Evolutionary conservation across 2,329 filamentous ascomycete genomes (phyloP), one percentile per base, ranked within the genome.

Genomic region (Metarhizium rileyi): DNA sequence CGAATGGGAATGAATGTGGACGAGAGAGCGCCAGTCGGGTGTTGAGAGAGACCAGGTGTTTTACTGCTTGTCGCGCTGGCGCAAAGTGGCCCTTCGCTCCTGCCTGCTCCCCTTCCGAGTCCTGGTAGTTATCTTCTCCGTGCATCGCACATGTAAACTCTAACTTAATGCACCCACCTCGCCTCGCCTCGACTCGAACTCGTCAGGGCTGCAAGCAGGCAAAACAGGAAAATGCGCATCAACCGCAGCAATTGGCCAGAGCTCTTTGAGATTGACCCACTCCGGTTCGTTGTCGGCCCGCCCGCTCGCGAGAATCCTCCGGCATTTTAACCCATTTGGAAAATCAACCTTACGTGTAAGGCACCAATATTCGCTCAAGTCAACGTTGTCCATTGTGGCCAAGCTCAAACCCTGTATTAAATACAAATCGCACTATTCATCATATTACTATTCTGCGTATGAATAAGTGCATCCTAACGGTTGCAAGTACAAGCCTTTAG

Each of bases 261-360:
- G 3, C 35, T 26, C 12, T 30, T 28, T 16, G 8, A 25, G 20
- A 4, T 42, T 9, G 38, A 6, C 22, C 38, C 38, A 42, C 38
- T 12, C 33, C 16, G 16, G 4, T 44, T 46, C 41, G 23, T 22
- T 33, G 16, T 23, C 35, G 43, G 48, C 20, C 27, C 23, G 48
- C 43, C 48, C 44, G 48, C 47, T 50, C 25, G 16, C 26, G 35
- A 42, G 18, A 41, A 38, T 28, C 46, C n/a, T n/a, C n/a, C n/a
- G n/a, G n/a, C n/a, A n/a, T n/a, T n/a, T n/a, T n/a, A n/a, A n/a
- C n/a, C n/a, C n/a, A n/a, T n/a, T n/a, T n/a, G n/a, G n/a, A n/a
- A n/a, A n/a, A n/a, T n/a, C n/a, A n/a, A n/a, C n/a, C n/a, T n/a
- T n/a, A n/a, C n/a, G n/a, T n/a, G n/a, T n/a, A n/a, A n/a, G n/a